Percentiles rank a stretch among this genome's conserved stretches.
Conservation (phyloP, 495 filamentous ascomycete genomes). For the Aspergillus asperescens region DNA sequence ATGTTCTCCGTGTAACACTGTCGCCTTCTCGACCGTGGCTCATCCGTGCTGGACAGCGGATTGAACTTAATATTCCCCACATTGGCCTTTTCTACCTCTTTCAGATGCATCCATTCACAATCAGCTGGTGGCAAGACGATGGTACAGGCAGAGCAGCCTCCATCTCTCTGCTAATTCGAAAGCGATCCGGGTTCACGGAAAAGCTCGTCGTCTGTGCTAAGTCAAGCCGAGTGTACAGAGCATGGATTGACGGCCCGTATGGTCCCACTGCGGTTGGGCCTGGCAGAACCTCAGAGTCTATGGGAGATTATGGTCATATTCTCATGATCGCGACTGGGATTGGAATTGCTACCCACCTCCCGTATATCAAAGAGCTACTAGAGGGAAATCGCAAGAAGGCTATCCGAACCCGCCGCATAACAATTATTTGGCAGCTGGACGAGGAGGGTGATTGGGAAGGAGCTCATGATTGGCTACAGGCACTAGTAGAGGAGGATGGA, state of each 20-base stretch:
- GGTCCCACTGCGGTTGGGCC: slow-evolving; percentile 19
- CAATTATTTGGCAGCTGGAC: slow-evolving; percentile 29
- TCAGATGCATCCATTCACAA: slow-evolving; percentile 29
- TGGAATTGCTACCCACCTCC: slow-evolving; percentile 32
- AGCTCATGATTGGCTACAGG: slow-evolving; percentile 16
- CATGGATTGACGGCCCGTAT: slow-evolving; percentile 35
- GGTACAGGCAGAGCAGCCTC: slow-evolving; percentile 13
- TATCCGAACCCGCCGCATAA: slow-evolving; percentile 25
- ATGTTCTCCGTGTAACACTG: slow-evolving; percentile 15
- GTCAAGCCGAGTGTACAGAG: slow-evolving; percentile 13
- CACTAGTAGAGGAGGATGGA: slow-evolving; percentile 18
- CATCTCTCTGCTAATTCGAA: slow-evolving; percentile 26
- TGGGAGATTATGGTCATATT: slow-evolving; percentile 30
- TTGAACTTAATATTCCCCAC: slow-evolving; percentile 23
- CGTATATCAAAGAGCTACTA: slow-evolving; percentile 33
- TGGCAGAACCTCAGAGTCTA: not conserved
- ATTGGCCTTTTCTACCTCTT: slow-evolving; percentile 23
- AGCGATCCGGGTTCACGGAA: slow-evolving; percentile 26
- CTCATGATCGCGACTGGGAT: slow-evolving; percentile 34
- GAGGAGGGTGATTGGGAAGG: slow-evolving; percentile 19
- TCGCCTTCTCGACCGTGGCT: slow-evolving; percentile 24
- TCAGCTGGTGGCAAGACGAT: slow-evolving; percentile 30
- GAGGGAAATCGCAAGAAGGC: slow-evolving; percentile 24
- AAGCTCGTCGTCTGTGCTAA: slow-evolving; percentile 14
- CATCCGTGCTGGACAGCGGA: slow-evolving; percentile 23